These are phyloP conservation scores for Lycium barbarum DNA, from an alignment of 257 asterid species.

Conservation along the genomic window DNA sequence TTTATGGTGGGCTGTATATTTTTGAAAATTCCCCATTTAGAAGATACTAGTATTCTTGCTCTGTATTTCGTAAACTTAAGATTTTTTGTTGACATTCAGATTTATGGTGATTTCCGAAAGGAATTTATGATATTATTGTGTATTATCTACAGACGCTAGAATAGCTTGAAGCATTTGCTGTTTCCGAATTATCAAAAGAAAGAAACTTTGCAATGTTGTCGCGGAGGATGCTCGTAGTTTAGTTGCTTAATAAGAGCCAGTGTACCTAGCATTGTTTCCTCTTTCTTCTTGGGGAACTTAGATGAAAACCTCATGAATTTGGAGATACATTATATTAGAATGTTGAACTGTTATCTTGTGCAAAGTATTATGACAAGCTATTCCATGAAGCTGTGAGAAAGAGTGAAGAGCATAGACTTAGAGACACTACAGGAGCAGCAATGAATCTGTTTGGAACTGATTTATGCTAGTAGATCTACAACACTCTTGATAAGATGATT, in stretches of 20 bases:
- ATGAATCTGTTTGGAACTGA: neutral
- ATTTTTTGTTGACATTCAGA: neutral
- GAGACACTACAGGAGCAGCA: neutral
- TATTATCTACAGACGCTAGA: neutral
- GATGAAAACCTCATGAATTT: neutral
- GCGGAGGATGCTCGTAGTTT: neutral
- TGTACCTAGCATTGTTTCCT: neutral
- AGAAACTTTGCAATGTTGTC: neutral
- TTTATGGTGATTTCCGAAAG: neutral
- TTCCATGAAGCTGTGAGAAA: neutral
- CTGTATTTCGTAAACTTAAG: neutral
- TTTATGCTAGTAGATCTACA: slow-evolving; percentile 6
- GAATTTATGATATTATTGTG: neutral
- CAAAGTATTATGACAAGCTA: neutral
- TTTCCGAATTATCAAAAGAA: neutral
- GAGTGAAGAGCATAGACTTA: neutral
- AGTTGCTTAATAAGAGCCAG: neutral
- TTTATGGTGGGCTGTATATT: too few species aligned
- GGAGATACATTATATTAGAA: neutral
- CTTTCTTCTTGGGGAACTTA: neutral
- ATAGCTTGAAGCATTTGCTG: neutral
- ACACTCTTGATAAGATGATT: neutral
- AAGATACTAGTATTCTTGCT: neutral
- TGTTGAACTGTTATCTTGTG: neutral
- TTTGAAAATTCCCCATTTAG: neutral